Base-by-base conservation (phyloP, 2,329 filamentous ascomycete species). In the Talaromyces sp. region DNA sequence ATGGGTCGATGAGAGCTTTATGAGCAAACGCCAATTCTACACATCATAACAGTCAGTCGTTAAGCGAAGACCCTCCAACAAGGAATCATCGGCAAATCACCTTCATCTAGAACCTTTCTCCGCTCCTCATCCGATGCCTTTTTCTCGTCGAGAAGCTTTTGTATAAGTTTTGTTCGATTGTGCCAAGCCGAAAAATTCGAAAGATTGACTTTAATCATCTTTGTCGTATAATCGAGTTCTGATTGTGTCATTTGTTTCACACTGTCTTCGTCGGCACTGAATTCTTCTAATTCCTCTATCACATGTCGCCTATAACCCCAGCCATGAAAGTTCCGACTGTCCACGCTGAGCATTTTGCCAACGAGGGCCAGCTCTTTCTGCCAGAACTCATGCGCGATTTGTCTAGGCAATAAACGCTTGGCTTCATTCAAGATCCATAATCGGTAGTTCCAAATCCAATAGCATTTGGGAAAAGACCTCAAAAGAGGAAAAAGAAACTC, bases 121-220 rank as follows among this genome's bases (percentile, higher is more conserved):
- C 94, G 83, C 54, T 85, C 83, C 21, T 74, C 76, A 54, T 85
- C 81, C 62, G 84, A 83, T 1, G 90, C 88, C 0, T 80, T 75
- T 54, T 90, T 83, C 74, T 95, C 90, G 19, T 85, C 77, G 55
- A 97, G 78, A 21, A 97, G 75, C 46, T 84, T 83, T 48, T 90
- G 85, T 58, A 97, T 94, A 24, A 97, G 81, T 69, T 90, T 90
- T 66, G 89, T 91, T 56, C 94, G 86, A 70, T 89, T 89, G 72
- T 99, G 94, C 93, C 94, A 97, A 1, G 94, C 94, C 3, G 92
- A 97, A 73, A 97, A 99, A 73, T 99, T 99, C 46, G 90, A 96
- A 54, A 99, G 80, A 67, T 95, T 90, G n/a, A 77, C 79, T 46
- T 83, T 79, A 67, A 97, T 91, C 91, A 93, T 97, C 70, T 85